phyloP scores from a whole-genome alignment of 768 basidiomycete species.

The Artomyces pyxidatus region DNA sequence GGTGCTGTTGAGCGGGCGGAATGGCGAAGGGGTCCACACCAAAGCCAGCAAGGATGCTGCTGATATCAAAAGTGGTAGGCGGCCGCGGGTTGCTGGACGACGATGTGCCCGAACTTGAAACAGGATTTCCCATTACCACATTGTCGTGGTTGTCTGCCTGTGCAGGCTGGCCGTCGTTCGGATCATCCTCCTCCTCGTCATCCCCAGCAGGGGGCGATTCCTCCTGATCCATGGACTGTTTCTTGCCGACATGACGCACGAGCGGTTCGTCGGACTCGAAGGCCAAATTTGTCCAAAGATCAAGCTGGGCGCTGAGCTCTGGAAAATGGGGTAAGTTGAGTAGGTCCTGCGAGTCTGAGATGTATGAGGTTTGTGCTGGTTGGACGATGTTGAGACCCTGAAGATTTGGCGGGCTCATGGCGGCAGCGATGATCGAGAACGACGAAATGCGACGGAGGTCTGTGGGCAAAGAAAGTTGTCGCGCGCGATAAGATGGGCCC shows the following conservation, averaged over 20 bases:
- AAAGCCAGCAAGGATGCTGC: conserved; percentile 27
- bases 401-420: conserved; percentile 58
- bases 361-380: conserved; percentile 31
- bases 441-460: neutral
- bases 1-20: conserved; percentile 18
- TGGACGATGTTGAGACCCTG: conserved; percentile 80
- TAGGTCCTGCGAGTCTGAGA: conserved; percentile 42
- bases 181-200: conserved; percentile 26
- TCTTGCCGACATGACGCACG: conserved; percentile 29
- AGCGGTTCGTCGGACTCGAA: conserved; percentile 72
- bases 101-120: conserved; percentile 20
- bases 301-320: conserved; percentile 70
- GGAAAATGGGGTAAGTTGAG: conserved; percentile 58
- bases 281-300: conserved; percentile 76
- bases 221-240: conserved; percentile 12
- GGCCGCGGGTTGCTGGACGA: conserved; percentile 22
- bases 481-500: neutral
- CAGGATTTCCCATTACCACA: conserved; percentile 42
- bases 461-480: neutral
- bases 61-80: conserved; percentile 36
- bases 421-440: neutral
- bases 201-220: conserved; percentile 19
- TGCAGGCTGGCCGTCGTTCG: conserved; percentile 21
- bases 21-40: conserved; percentile 36
- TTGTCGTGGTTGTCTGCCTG: conserved; percentile 52